Percentiles rank a stretch among this genome's conserved stretches.
Evolutionary conservation across 768 basidiomycete genomes (phyloP).

Genomic region (Lactifluus hygrophoroides): DNA sequence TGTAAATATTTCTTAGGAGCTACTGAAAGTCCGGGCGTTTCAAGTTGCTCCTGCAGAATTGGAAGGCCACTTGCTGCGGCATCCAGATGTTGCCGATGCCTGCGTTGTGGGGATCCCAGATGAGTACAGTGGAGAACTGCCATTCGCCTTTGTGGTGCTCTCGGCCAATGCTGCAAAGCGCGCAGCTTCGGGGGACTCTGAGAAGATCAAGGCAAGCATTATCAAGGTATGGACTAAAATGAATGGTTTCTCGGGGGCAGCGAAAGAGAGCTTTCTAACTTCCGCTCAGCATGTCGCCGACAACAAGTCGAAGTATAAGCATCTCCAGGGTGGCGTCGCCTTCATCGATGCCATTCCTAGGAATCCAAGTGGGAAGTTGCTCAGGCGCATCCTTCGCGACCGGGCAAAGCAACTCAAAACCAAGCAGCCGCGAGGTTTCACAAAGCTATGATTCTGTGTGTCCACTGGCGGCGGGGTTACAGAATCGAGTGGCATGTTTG

Average conservation of each 20-base stretch:
- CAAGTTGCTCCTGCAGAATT: conserved; percentile 31
- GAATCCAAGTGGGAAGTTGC: conserved; percentile 28
- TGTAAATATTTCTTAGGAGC: neutral
- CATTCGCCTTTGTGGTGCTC: conserved; percentile 61
- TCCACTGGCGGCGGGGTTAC: too few relatives aligned
- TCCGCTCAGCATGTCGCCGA: conserved; percentile 26
- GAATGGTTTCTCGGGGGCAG: neutral
- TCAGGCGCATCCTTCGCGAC: conserved; percentile 26
- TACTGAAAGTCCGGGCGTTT: neutral
- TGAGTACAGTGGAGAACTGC: conserved; percentile 69
- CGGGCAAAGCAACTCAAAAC: conserved; percentile 21
- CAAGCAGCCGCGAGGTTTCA: neutral
- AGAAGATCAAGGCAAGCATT: conserved; percentile 38
- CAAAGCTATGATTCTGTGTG: neutral
- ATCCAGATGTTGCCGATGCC: conserved; percentile 37
- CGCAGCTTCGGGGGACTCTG: conserved; percentile 28
- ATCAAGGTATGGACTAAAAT: conserved; percentile 39
- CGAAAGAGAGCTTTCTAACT: neutral
- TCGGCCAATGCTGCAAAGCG: conserved; percentile 32
- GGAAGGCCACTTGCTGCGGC: conserved; percentile 31
- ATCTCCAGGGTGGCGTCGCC: conserved; percentile 31
- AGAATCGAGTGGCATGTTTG: too few relatives aligned
- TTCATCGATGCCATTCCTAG: conserved; percentile 32
- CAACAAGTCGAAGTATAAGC: conserved; percentile 31
- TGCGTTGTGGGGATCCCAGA: conserved; percentile 51